Evolutionary conservation across 2,329 filamentous ascomycete genomes (phyloP).

Genomic region (Paraphoma sp.): DNA sequence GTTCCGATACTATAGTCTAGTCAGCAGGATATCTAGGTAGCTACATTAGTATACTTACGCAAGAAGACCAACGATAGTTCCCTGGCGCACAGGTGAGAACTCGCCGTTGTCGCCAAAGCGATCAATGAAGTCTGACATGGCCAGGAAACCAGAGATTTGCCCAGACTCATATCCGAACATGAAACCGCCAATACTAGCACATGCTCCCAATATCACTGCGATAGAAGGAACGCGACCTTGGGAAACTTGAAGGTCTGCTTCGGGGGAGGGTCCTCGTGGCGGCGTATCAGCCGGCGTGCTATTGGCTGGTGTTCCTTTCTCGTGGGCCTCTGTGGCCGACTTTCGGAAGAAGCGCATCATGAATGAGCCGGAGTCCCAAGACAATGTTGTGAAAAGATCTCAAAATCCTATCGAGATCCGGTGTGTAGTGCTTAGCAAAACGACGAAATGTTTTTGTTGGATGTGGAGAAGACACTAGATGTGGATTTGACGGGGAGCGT

Average conservation of each 20-base stretch:
- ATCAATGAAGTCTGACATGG: slow-evolving; percentile 42
- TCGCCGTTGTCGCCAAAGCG: slow-evolving; percentile 42
- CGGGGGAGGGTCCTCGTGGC: slow-evolving; percentile 27
- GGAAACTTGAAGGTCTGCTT: slow-evolving; percentile 16
- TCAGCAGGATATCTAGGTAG: not conserved
- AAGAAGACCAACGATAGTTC: slow-evolving; percentile 46
- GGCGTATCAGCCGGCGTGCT: slow-evolving; percentile 33
- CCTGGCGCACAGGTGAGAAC: slow-evolving; percentile 42
- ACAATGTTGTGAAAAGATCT: not conserved
- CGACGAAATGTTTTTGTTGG: not conserved
- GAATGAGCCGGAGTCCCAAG: slow-evolving; percentile 8
- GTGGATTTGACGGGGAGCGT: slow-evolving; percentile 25
- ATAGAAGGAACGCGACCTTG: slow-evolving; percentile 34
- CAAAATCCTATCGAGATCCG: too few species aligned
- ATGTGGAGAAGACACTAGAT: slow-evolving; percentile 17
- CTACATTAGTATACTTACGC: slow-evolving; percentile 25
- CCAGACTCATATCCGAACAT: slow-evolving; percentile 28
- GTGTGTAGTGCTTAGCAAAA: not conserved
- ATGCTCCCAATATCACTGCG: slow-evolving; percentile 37
- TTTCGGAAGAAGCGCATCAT: slow-evolving; percentile 34
- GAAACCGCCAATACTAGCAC: slow-evolving; percentile 43
- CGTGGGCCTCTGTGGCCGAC: slow-evolving; percentile 19
- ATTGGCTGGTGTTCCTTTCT: slow-evolving; percentile 34
- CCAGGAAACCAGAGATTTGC: slow-evolving; percentile 36
- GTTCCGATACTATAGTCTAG: slow-evolving; percentile 60